Evolutionary conservation across 164 flowering plant species (phyloP).

Genomic region (Dillenia turbinata): DNA sequence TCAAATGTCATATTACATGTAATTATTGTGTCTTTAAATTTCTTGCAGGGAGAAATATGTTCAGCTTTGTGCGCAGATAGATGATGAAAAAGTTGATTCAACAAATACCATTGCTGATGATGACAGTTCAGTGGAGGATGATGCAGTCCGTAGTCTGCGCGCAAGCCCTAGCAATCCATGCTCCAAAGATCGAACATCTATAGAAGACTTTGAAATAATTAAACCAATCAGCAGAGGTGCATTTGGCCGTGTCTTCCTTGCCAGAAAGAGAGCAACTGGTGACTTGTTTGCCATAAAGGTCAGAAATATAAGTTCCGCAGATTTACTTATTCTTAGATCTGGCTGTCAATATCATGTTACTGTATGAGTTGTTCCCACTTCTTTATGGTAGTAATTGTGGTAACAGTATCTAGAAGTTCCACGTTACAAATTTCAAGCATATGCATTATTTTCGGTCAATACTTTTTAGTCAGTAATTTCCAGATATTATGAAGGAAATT

Average conservation of each 20-base stretch:
- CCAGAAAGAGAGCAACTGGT: conserved; percentile 92
- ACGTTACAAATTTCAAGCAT: too few species aligned
- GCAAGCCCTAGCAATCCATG: conserved; percentile 70
- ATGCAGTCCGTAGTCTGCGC: conserved; percentile 61
- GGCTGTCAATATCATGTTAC: neutral
- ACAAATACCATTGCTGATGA: conserved; percentile 59
- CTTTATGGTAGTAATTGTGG: too few species aligned
- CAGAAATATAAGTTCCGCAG: conserved; percentile 2
- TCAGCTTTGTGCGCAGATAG: conserved; percentile 76
- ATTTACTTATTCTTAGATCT: neutral
- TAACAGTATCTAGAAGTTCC: too few species aligned
- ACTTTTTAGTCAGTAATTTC: too few species aligned
- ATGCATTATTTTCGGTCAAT: too few species aligned
- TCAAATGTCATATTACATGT: neutral
- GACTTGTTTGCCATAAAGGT: conserved; percentile 99
- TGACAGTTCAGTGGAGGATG: conserved; percentile 74
- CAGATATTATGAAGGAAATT: too few species aligned
- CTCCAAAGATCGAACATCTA: conserved; percentile 84
- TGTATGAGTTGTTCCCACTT: too few species aligned
- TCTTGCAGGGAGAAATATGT: conserved; percentile 81
- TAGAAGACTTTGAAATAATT: conserved; percentile 95
- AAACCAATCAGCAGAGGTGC: conserved; percentile 99
- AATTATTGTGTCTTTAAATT: conserved; percentile 1
- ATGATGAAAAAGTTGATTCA: conserved; percentile 68
- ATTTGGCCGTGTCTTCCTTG: conserved; percentile 95